A percentile compares a stretch with the other conserved stretches of the same genome.
Evolutionary conservation across 345 rosid species (phyloP).

Genomic region (Rhodomyrtus tomentosa): DNA sequence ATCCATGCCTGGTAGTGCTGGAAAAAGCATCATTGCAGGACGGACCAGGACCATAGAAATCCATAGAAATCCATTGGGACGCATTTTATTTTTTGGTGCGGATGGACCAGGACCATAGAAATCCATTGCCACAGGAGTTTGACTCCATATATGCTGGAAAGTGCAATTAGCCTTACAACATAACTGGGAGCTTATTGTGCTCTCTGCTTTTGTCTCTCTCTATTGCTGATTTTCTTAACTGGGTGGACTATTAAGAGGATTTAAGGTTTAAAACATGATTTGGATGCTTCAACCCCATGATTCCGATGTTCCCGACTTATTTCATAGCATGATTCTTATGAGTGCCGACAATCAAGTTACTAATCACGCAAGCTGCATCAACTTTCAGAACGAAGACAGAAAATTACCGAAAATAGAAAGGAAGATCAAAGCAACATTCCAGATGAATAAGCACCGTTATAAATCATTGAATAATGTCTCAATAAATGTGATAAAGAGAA

Average conservation of each 20-base stretch:
- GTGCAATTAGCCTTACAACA: conserved; percentile 42
- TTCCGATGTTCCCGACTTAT: background rate
- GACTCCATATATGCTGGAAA: conserved; percentile 87
- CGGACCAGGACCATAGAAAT: no score
- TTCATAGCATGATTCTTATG: background rate
- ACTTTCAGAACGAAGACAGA: background rate
- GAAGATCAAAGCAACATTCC: background rate
- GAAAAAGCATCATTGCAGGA: conserved; percentile 59
- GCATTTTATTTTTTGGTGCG: conserved; percentile 83
- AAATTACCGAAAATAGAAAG: background rate
- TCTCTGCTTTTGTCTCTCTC: background rate
- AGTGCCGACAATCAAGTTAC: background rate
- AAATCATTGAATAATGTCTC: background rate
- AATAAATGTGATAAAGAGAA: background rate
- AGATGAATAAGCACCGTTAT: background rate
- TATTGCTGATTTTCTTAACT: background rate
- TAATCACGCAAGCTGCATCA: rapidly evolving
- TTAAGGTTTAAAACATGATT: conserved; percentile 45
- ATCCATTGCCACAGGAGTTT: conserved; percentile 50
- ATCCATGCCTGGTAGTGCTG: conserved; percentile 62
- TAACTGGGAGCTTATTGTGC: background rate
- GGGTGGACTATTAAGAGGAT: conserved; percentile 33
- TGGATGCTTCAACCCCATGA: conserved; percentile 43
- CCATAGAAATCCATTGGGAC: no score
- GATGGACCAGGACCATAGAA: conserved; percentile 79